Conservation (phyloP, 768 basidiomycete species). For the Lentinula lateritia region DNA sequence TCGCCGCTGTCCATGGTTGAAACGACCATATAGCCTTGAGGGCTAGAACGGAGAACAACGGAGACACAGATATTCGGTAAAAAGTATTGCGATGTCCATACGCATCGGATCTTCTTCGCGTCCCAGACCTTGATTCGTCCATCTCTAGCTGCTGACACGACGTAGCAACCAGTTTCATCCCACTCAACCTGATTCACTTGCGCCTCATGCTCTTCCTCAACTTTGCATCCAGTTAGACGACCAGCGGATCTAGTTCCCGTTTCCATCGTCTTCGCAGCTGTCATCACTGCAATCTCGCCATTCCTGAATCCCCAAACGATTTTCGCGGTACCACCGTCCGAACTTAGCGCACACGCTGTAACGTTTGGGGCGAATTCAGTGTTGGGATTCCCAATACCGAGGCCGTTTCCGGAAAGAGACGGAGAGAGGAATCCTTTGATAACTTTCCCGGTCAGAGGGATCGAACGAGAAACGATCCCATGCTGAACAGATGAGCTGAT, state of each 20-base stretch:
- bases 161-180: conserved; percentile 28
- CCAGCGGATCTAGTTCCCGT: conserved; percentile 35
- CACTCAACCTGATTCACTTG: conserved; percentile 52
- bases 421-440: conserved; percentile 67
- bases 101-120: conserved; percentile 40
- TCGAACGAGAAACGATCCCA: conserved; percentile 68
- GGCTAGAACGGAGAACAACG: conserved; percentile 36
- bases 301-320: conserved; percentile 70
- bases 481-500: conserved; percentile 60
- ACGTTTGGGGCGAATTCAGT: conserved; percentile 69
- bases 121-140: conserved; percentile 76
- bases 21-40: conserved; percentile 33
- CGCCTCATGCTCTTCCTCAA: conserved; percentile 62
- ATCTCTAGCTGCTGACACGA: conserved; percentile 55
- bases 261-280: conserved; percentile 56
- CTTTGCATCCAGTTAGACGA: conserved; percentile 40
- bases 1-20: conserved; percentile 54
- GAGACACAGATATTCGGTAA: conserved; percentile 46
- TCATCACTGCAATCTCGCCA: conserved; percentile 62
- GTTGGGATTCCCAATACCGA: conserved; percentile 70
- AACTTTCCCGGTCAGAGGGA: conserved; percentile 64
- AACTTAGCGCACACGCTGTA: conserved; percentile 49
- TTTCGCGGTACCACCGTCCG: conserved; percentile 61
- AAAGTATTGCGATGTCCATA: conserved; percentile 55
- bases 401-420: conserved; percentile 48